Conservation (phyloP, 441 rosid genomes). For the Adansonia rubrostipa region DNA sequence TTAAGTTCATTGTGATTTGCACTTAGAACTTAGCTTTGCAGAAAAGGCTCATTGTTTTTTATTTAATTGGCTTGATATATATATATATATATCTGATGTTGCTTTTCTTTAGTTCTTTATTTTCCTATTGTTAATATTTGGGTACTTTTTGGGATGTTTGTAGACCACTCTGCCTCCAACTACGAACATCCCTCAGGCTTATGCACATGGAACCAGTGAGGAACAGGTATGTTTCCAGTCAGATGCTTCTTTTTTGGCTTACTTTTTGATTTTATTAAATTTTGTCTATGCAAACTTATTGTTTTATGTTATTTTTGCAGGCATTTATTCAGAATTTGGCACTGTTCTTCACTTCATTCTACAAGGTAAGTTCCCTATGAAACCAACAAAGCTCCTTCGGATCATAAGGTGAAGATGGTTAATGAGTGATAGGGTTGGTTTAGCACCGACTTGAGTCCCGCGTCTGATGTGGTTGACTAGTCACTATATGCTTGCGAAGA, state of each 20-base stretch:
- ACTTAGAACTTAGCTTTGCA: slow-evolving; percentile 11
- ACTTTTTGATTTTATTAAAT: slow-evolving; percentile 7
- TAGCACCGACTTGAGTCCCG: background rate
- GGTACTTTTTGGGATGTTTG: slow-evolving; percentile 16
- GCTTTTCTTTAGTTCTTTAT: background rate
- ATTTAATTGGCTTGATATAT: background rate
- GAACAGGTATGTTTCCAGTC: slow-evolving; percentile 17
- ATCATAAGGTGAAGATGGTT: background rate
- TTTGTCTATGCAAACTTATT: background rate
- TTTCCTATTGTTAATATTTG: background rate
- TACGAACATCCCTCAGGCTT: slow-evolving; percentile 93
- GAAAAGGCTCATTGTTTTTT: background rate
- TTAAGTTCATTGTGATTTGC: slow-evolving; percentile 9
- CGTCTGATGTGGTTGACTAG: background rate
- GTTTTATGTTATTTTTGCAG: slow-evolving; percentile 48
- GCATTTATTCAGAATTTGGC: slow-evolving; percentile 48
- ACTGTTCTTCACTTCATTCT: too few relatives aligned
- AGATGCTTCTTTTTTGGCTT: slow-evolving; percentile 18
- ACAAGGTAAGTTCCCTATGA: background rate
- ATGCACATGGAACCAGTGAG: slow-evolving; percentile 65
- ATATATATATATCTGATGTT: slow-evolving; percentile 15
- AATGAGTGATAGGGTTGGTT: background rate
- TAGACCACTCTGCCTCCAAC: slow-evolving; percentile 78
- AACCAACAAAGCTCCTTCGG: background rate
- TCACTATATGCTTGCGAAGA: background rate